These are phyloP conservation scores for Takashimella koratensis DNA, from an alignment of 1,284 basidiomycete species.

Conservation along the genomic window DNA sequence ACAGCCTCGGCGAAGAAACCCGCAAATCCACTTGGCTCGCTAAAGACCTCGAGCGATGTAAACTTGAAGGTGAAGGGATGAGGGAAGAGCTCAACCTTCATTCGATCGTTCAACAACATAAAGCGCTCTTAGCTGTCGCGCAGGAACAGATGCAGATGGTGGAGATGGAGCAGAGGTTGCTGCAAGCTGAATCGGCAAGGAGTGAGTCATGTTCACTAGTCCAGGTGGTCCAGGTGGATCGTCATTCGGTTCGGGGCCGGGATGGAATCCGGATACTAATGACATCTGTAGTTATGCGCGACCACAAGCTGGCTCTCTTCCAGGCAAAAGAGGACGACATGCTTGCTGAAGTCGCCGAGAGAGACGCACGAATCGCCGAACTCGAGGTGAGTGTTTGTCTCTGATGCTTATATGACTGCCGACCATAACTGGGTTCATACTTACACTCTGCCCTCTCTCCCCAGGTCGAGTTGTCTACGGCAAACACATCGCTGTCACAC, in stretches of 20 bases:
- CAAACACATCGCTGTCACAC: slow-evolving; percentile 31
- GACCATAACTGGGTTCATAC: no score
- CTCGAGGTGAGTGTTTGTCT: slow-evolving; percentile 27
- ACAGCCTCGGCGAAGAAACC: not conserved
- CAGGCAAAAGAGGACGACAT: slow-evolving; percentile 35
- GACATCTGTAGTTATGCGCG: slow-evolving; percentile 37
- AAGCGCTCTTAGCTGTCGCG: slow-evolving; percentile 34
- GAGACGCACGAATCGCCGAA: slow-evolving; percentile 23
- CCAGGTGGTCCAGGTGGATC: no score
- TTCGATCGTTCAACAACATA: slow-evolving; percentile 32
- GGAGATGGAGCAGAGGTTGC: slow-evolving; percentile 34
- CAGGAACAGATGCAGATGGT: slow-evolving; percentile 36
- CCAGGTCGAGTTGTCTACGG: slow-evolving; percentile 20
- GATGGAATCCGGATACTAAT: no score
- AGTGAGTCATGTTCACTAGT: slow-evolving; percentile 17
- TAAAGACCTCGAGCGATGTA: slow-evolving; percentile 22
- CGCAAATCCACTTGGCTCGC: slow-evolving; percentile 1
- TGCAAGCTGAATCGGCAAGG: slow-evolving; percentile 26
- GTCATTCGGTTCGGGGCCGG: no score
- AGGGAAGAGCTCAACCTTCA: slow-evolving; percentile 40
- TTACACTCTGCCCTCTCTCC: not conserved
- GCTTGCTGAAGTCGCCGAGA: slow-evolving; percentile 23
- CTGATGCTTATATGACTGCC: not conserved
- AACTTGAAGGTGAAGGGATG: slow-evolving; percentile 28
- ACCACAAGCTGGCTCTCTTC: slow-evolving; percentile 39